Conservation (phyloP, 2,329 filamentous ascomycete genomes). For the Colletotrichum australisinense region DNA sequence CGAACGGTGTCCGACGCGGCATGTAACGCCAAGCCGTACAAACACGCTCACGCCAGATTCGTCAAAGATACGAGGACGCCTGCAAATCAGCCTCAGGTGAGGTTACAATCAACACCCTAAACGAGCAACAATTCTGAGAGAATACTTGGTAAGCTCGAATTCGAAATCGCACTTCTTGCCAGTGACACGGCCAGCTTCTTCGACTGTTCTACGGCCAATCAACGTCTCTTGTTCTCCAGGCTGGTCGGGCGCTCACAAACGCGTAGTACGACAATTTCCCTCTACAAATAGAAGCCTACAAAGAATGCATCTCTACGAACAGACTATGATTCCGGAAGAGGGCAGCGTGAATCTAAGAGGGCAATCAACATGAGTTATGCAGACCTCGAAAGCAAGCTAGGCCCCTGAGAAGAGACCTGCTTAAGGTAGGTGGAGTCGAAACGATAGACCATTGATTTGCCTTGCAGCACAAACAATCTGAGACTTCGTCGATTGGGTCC, state of each 20-base stretch:
- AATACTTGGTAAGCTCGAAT: neutral
- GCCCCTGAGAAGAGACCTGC: neutral
- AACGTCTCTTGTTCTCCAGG: neutral
- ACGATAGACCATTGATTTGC: neutral
- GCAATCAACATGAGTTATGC: too few relatives aligned
- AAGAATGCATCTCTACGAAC: too few relatives aligned
- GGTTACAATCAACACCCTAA: neutral
- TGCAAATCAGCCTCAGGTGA: neutral
- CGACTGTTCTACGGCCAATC: neutral
- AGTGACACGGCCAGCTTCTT: neutral
- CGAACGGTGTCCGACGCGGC: constrained; percentile 23
- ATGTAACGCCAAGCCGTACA: neutral
- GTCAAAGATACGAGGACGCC: neutral
- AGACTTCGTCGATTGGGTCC: neutral
- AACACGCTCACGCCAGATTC: neutral
- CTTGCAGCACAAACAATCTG: neutral
- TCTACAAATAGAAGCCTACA: too few relatives aligned
- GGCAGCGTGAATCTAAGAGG: too few relatives aligned
- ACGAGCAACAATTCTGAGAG: neutral
- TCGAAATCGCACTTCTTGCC: neutral
- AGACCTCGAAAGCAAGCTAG: neutral
- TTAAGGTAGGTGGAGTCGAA: neutral
- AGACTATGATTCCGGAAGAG: too few relatives aligned
- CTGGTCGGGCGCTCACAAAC: too few relatives aligned
- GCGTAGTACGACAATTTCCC: too few relatives aligned